A percentile compares a stretch with the other conserved stretches of the same genome.
Conservation (phyloP, 2,329 filamentous ascomycete genomes). For the Neonectria magnoliae region DNA sequence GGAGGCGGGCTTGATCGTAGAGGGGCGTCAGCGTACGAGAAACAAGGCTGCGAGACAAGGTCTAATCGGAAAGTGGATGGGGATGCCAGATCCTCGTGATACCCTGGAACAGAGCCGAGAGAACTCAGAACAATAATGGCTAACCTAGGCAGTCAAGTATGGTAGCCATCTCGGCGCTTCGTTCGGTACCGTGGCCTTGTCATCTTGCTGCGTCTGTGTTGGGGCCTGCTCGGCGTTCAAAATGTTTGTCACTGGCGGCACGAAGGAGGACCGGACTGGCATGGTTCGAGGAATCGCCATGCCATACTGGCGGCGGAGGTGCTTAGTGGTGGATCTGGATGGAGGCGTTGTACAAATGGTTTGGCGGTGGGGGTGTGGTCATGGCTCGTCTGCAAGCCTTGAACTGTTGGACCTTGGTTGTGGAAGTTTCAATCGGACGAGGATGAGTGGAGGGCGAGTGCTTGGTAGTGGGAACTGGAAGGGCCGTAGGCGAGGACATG, state of each 20-base stretch:
- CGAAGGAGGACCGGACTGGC: slow-evolving; percentile 10
- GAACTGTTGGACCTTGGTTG: slow-evolving; percentile 17
- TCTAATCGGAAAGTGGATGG: slow-evolving; percentile 35
- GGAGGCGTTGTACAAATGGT: slow-evolving; percentile 17
- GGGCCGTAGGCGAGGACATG: slow-evolving; percentile 2
- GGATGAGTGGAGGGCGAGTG: slow-evolving; percentile 12
- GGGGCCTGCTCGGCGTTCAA: background rate
- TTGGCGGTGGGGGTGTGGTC: slow-evolving; percentile 19
- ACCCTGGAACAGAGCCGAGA: background rate
- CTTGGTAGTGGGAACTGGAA: background rate
- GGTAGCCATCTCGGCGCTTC: slow-evolving; percentile 26
- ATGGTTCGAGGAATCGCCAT: slow-evolving; percentile 22
- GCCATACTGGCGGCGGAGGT: slow-evolving; percentile 16
- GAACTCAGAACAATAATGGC: background rate
- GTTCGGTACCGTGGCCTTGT: slow-evolving; percentile 23
- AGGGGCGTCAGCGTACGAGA: slow-evolving; percentile 34
- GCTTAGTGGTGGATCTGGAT: slow-evolving; percentile 21
- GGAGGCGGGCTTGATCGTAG: background rate
- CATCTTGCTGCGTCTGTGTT: slow-evolving; percentile 1
- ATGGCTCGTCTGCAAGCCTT: slow-evolving; percentile 13
- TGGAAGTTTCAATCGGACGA: slow-evolving; percentile 36
- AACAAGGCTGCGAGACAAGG: slow-evolving; percentile 33
- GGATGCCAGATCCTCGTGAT: slow-evolving; percentile 38
- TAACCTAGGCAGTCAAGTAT: background rate
- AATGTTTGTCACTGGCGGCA: slow-evolving; percentile 22